phyloP scores from a whole-genome alignment of 1,284 basidiomycete genomes.

The Ustilago curta region DNA sequence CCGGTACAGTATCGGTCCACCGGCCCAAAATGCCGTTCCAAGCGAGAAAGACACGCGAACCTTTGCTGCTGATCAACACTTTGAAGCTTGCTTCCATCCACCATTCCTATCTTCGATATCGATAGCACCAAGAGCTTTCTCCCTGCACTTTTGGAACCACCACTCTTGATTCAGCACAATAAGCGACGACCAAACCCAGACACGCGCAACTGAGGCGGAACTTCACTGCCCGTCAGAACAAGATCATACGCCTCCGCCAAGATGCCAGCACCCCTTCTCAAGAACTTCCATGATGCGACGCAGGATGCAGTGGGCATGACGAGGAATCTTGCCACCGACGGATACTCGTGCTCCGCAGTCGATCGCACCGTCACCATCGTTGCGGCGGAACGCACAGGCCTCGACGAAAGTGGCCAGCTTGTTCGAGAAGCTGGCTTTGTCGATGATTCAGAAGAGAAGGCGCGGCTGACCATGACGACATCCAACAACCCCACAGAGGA shows the following conservation, averaged over 20 bases:
- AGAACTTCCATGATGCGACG: slow-evolving; percentile 42
- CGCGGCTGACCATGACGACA: slow-evolving; percentile 29
- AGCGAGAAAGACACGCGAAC: not conserved
- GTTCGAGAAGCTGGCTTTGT: slow-evolving; percentile 37
- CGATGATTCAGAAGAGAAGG: slow-evolving; percentile 29
- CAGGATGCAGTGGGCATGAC: slow-evolving; percentile 51
- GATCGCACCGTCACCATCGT: slow-evolving; percentile 33
- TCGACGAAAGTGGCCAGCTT: slow-evolving; percentile 31
- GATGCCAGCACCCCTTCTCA: slow-evolving; percentile 36
- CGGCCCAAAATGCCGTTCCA: slow-evolving; percentile 4
- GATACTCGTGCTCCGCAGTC: slow-evolving; percentile 42
- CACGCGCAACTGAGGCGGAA: not conserved
- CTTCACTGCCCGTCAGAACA: too few species aligned
- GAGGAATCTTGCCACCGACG: slow-evolving; percentile 20
- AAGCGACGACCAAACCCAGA: too few species aligned
- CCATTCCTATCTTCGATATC: too few species aligned
- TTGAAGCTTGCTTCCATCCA: too few species aligned
- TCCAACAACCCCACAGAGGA: slow-evolving; percentile 16
- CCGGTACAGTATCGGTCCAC: slow-evolving; percentile 20
- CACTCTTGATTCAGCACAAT: not conserved
- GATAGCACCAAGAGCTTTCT: too few species aligned
- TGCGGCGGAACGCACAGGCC: slow-evolving; percentile 37
- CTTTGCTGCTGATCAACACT: too few species aligned
- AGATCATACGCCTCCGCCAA: not conserved
- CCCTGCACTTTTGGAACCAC: too few species aligned